phyloP scores from a whole-genome alignment of 371 early-diverging fungal species.

The Mortierella sp. region DNA sequence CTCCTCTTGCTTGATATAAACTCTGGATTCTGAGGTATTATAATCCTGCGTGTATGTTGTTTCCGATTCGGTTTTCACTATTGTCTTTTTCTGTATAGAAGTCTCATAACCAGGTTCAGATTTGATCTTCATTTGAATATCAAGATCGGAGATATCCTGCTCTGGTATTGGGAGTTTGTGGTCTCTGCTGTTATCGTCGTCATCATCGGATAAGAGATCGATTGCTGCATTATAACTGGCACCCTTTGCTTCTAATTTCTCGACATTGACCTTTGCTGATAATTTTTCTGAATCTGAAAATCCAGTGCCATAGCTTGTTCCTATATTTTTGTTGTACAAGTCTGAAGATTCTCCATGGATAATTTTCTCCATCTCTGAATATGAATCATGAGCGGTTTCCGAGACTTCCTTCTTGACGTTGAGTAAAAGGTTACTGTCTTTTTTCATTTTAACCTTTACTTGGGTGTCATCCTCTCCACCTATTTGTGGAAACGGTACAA shows the following conservation, averaged over 20 bases:
- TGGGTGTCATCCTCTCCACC: constrained; percentile 14
- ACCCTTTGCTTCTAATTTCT: neutral
- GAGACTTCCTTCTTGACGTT: neutral
- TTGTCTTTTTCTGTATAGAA: neutral
- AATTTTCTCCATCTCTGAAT: neutral
- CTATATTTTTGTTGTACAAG: neutral
- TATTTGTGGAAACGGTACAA: constrained; percentile 17
- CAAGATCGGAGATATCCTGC: neutral
- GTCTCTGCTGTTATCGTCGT: neutral
- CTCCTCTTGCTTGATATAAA: constrained; percentile 31
- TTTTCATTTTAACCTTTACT: constrained; percentile 19
- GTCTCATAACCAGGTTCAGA: neutral
- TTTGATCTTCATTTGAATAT: constrained; percentile 11
- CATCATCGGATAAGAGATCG: constrained; percentile 40
- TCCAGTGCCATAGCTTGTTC: neutral
- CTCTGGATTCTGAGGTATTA: neutral
- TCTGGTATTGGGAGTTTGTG: neutral
- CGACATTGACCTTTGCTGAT: constrained; percentile 6
- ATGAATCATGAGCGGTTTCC: neutral
- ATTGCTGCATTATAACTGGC: constrained; percentile 25
- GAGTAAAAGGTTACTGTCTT: neutral
- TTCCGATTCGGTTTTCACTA: constrained; percentile 5
- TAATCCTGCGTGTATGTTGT: neutral
- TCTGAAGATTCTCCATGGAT: too few relatives aligned
- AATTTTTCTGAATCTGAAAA: neutral